Evolutionary conservation across 1,139 yeast genomes (phyloP).

Genomic region (Torulaspora globosa): DNA sequence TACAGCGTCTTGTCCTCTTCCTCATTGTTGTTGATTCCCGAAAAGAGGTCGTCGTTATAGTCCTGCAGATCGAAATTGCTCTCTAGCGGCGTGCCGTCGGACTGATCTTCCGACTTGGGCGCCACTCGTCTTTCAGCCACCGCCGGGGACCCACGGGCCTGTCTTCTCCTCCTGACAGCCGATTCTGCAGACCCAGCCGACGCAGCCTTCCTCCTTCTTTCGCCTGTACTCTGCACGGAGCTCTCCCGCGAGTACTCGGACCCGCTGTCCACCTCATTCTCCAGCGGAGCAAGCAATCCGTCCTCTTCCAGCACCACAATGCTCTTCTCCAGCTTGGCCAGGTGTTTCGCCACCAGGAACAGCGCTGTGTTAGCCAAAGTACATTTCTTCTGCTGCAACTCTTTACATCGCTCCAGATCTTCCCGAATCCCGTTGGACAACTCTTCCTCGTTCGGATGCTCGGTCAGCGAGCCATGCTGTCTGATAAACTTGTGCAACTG

Average conservation of each 20-base stretch:
- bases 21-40: constrained; percentile 30
- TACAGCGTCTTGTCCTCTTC: constrained; percentile 48
- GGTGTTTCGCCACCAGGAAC: constrained; percentile 69
- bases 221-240: constrained; percentile 25
- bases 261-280: constrained; percentile 37
- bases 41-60: constrained; percentile 24
- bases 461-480: constrained; percentile 75
- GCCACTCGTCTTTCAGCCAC: constrained; percentile 1
- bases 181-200: constrained; percentile 17
- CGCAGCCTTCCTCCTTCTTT: constrained; percentile 26
- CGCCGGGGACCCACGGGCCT: constrained; percentile 18
- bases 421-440: constrained; percentile 63
- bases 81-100: constrained; percentile 16
- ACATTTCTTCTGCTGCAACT: constrained; percentile 72
- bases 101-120: constrained; percentile 9
- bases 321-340: constrained; percentile 68
- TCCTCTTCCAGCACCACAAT: constrained; percentile 72
- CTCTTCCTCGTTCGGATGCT: constrained; percentile 77
- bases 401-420: constrained; percentile 57
- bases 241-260: constrained; percentile 30
- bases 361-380: constrained; percentile 78
- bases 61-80: constrained; percentile 23
- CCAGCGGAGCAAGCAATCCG: constrained; percentile 65
- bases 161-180: constrained; percentile 24
- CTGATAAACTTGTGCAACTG: constrained; percentile 79